A percentile compares a stretch with the other conserved stretches of the same genome.
phyloP scores from a whole-genome alignment of 495 filamentous ascomycete species.

The Saxispiralis lemnorum region DNA sequence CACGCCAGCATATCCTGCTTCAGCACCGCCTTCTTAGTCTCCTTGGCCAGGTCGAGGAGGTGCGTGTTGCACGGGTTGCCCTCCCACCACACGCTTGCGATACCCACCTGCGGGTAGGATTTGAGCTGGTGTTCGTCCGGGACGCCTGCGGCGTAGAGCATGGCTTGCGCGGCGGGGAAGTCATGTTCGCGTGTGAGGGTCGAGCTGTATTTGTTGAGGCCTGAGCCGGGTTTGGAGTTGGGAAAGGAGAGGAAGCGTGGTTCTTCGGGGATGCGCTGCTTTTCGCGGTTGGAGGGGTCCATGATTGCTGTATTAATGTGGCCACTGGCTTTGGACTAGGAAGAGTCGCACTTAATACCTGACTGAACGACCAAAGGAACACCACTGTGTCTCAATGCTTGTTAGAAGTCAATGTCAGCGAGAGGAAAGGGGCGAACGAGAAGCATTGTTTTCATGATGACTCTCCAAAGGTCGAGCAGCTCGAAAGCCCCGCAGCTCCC shows the following conservation, averaged over 20 bases:
- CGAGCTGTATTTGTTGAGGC: slow-evolving; percentile 53
- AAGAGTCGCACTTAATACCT: background rate
- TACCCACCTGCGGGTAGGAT: slow-evolving; percentile 74
- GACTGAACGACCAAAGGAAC: background rate
- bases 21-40: slow-evolving; percentile 66
- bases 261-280: slow-evolving; percentile 28
- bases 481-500: no score
- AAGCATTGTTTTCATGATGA: background rate
- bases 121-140: slow-evolving; percentile 74
- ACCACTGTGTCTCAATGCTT: no score
- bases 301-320: slow-evolving; percentile 15
- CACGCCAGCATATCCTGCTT: slow-evolving; percentile 80
- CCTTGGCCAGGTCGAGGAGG: slow-evolving; percentile 73
- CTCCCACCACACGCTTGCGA: slow-evolving; percentile 93
- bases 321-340: background rate
- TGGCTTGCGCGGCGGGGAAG: slow-evolving; percentile 88
- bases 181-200: slow-evolving; percentile 71
- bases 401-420: no score
- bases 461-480: background rate
- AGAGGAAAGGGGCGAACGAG: background rate
- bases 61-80: slow-evolving; percentile 73
- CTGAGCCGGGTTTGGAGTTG: slow-evolving; percentile 36
- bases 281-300: slow-evolving; percentile 28
- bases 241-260: slow-evolving; percentile 47
- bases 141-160: slow-evolving; percentile 89